These are phyloP conservation scores for Soucietia sequanensis DNA, from an alignment of 805 yeast species.

Conservation along the genomic window DNA sequence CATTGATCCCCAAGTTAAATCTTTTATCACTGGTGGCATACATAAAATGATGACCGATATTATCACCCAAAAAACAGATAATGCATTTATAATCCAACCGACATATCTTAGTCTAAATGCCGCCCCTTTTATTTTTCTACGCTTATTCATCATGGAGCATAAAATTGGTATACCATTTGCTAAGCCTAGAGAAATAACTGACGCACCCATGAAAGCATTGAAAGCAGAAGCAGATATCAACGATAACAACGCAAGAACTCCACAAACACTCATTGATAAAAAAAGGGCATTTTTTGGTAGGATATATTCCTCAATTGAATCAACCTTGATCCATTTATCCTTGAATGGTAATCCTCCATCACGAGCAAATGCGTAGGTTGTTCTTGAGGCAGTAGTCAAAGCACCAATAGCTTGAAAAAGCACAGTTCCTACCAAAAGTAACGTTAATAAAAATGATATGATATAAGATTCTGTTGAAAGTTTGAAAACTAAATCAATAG, in stretches of 20 bases:
- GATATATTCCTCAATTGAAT: conserved; percentile 50
- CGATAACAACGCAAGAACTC: conserved; percentile 60
- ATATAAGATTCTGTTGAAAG: conserved; percentile 65
- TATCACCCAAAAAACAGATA: conserved; percentile 60
- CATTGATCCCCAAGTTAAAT: conserved; percentile 43
- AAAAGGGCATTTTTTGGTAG: conserved; percentile 72
- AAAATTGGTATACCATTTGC: conserved; percentile 78
- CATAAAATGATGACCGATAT: conserved; percentile 63
- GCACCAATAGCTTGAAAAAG: conserved; percentile 78
- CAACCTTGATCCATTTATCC: conserved; percentile 64
- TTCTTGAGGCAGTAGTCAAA: conserved; percentile 76
- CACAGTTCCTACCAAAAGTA: conserved; percentile 66
- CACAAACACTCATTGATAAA: conserved; percentile 61
- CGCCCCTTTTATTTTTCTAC: conserved; percentile 64
- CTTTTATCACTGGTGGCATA: conserved; percentile 60
- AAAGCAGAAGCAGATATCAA: conserved; percentile 71
- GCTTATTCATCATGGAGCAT: conserved; percentile 55
- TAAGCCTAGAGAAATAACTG: conserved; percentile 70
- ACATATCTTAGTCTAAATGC: conserved; percentile 60
- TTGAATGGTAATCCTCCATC: conserved; percentile 76
- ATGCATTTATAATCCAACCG: conserved; percentile 62
- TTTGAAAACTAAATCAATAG: conserved; percentile 75
- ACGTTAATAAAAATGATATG: conserved; percentile 66
- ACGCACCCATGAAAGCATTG: conserved; percentile 80
- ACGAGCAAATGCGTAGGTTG: conserved; percentile 79